A percentile compares a stretch with the other conserved stretches of the same genome.
These are phyloP conservation scores for Rutstroemia sydowiana DNA, from an alignment of 2,329 filamentous ascomycete genomes.

Conservation along the genomic window DNA sequence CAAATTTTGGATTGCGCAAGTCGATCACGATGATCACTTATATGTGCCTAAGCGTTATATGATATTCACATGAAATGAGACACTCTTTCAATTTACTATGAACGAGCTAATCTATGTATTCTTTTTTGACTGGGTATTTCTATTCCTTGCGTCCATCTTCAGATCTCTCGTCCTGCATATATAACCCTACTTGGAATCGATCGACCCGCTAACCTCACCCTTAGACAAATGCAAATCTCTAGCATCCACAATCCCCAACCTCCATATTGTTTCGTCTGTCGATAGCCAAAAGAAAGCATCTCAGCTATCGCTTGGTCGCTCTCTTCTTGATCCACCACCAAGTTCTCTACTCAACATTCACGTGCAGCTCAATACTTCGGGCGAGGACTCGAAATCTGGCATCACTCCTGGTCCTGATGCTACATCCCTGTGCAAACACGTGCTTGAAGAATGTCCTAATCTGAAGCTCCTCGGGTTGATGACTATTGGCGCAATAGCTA, in stretches of 20 bases:
- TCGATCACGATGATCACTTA: background rate
- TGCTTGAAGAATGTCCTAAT: conserved; percentile 63
- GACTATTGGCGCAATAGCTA: conserved; percentile 93
- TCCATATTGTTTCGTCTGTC: conserved; percentile 87
- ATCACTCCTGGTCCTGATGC: conserved; percentile 59
- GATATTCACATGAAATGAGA: too few relatives aligned
- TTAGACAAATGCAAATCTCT: conserved; percentile 82
- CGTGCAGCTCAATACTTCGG: conserved; percentile 93
- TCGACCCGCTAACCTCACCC: background rate
- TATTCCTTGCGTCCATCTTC: background rate
- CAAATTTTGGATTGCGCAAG: background rate
- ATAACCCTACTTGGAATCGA: background rate
- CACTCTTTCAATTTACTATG: too few relatives aligned
- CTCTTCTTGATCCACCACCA: conserved; percentile 39
- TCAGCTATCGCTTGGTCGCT: conserved; percentile 69
- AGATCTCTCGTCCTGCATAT: background rate
- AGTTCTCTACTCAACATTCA: conserved; percentile 48
- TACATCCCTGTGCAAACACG: conserved; percentile 58
- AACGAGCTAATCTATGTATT: background rate
- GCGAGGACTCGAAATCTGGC: conserved; percentile 79
- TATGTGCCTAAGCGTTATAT: background rate
- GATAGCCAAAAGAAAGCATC: conserved; percentile 83
- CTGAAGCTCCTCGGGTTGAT: conserved; percentile 77
- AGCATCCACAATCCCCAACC: conserved; percentile 73
- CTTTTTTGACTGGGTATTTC: background rate